Evolutionary conservation across 2,329 filamentous ascomycete species (phyloP).

Genomic region (Rutstroemia sydowiana): DNA sequence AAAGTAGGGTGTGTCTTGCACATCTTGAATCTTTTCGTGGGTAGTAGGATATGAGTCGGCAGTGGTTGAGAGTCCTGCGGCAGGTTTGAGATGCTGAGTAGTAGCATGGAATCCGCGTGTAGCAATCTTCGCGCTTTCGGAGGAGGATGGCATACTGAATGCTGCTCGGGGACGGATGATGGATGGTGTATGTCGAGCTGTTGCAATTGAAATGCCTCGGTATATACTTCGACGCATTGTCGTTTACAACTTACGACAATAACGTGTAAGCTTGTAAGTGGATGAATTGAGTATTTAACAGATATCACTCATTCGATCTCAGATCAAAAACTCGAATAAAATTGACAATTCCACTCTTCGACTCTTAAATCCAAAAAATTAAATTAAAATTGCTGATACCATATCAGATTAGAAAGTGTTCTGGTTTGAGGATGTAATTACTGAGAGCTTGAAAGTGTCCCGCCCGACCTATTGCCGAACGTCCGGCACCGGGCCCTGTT

Average conservation of each 20-base stretch:
- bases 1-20: conserved; percentile 71
- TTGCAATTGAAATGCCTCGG: conserved; percentile 22
- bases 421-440: too few relatives aligned
- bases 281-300: background rate
- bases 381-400: too few relatives aligned
- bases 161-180: conserved; percentile 12
- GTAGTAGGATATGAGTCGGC: conserved; percentile 58
- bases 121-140: conserved; percentile 30
- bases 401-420: too few relatives aligned
- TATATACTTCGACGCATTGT: conserved; percentile 29
- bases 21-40: conserved; percentile 62
- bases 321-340: too few relatives aligned
- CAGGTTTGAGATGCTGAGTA: conserved; percentile 45
- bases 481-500: too few relatives aligned
- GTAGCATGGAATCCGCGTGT: conserved; percentile 51
- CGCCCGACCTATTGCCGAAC: too few relatives aligned
- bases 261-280: background rate
- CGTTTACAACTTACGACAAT: background rate
- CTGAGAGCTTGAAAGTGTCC: too few relatives aligned
- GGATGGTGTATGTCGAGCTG: conserved; percentile 18
- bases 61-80: conserved; percentile 47
- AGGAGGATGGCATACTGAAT: conserved; percentile 24
- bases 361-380: too few relatives aligned
- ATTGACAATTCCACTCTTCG: too few relatives aligned
- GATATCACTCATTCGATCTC: background rate